These are phyloP conservation scores for Mentha longifolia DNA, from an alignment of 257 asterid species.

Conservation along the genomic window DNA sequence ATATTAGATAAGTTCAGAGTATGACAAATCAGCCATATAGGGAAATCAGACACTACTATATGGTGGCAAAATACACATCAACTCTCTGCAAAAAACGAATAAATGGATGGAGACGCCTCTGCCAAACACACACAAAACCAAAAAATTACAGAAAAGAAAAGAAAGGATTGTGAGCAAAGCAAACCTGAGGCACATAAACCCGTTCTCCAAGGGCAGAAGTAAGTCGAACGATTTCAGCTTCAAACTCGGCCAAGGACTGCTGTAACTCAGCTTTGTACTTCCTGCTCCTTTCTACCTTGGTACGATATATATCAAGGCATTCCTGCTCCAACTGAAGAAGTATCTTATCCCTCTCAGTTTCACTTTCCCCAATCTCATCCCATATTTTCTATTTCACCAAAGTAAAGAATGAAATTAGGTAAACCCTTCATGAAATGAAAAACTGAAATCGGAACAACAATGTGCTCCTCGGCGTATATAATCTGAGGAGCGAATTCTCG, in stretches of 20 bases:
- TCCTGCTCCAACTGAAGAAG: constrained; percentile 85
- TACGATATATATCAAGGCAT: constrained; percentile 73
- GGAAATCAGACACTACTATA: background rate
- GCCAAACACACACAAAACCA: background rate
- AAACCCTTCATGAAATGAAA: constrained; percentile 1
- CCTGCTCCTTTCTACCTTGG: constrained; percentile 67
- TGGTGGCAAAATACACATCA: too few species aligned
- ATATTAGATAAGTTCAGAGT: constrained; percentile 26
- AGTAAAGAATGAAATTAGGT: background rate
- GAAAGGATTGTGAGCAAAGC: constrained; percentile 27
- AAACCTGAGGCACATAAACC: constrained; percentile 58
- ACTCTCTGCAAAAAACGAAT: too few species aligned
- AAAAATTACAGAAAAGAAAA: background rate
- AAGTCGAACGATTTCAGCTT: constrained; percentile 65
- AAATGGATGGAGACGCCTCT: too few species aligned
- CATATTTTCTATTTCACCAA: constrained; percentile 58
- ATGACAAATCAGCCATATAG: constrained; percentile 6
- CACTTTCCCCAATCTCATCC: constrained; percentile 82
- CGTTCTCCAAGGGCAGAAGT: constrained; percentile 70
- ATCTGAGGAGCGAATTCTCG: background rate
- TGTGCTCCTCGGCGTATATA: background rate
- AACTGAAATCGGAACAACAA: background rate
- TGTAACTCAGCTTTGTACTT: constrained; percentile 63
- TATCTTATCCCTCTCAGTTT: constrained; percentile 67
- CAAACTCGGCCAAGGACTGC: constrained; percentile 60